Evolutionary conservation across 345 rosid genomes (phyloP).

Genomic region (Rhodamnia argentea): DNA sequence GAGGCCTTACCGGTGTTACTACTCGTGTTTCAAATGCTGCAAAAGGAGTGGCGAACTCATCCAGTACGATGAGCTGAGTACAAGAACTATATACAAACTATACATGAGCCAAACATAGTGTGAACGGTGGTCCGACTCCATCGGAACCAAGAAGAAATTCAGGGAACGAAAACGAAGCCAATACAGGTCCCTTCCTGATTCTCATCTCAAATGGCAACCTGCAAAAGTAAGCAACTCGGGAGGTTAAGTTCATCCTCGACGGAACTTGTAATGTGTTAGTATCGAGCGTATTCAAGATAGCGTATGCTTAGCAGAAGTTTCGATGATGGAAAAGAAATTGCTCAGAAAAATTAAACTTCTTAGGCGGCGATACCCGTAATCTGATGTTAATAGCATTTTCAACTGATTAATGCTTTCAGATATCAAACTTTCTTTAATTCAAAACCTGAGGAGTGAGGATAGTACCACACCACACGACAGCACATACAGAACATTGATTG

Average conservation of each 20-base stretch:
- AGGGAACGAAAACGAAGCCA: not conserved
- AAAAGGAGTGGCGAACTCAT: not conserved
- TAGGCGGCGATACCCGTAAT: not conserved
- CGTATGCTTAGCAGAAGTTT: not conserved
- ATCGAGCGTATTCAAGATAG: not conserved
- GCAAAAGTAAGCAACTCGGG: not conserved
- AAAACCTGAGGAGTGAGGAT: not conserved
- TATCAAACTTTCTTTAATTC: not conserved
- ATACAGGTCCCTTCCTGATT: not conserved
- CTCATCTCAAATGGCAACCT: not conserved
- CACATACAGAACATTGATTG: not conserved
- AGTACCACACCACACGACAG: not conserved
- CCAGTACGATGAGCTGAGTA: not conserved
- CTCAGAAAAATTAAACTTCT: not conserved
- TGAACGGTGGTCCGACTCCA: not conserved
- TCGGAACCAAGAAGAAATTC: not conserved
- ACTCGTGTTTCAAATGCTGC: not conserved
- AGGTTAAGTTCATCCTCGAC: not conserved
- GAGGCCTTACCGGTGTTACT: not conserved
- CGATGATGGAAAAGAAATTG: not conserved
- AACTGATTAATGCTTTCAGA: not conserved
- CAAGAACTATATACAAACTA: not conserved
- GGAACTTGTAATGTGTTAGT: not conserved
- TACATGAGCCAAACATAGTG: not conserved
- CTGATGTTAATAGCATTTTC: not conserved